Evolutionary conservation across 768 basidiomycete species (phyloP), one percentile per base, ranked within the genome.

Genomic region (Pholiota molesta): DNA sequence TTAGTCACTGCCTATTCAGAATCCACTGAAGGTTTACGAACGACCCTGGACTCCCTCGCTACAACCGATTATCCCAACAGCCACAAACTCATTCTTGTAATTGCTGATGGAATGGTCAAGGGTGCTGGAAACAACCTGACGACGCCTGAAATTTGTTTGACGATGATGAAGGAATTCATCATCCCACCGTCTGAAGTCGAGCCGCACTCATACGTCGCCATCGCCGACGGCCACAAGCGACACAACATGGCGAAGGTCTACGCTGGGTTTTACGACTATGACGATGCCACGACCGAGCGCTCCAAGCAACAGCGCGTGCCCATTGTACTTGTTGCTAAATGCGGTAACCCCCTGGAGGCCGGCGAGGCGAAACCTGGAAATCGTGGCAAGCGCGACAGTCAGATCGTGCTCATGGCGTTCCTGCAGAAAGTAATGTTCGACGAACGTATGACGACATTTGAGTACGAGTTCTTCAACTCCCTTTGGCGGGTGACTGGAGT

Each of bases 351-450:
- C 1, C 83, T 90, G 26, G 97, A 99, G 75, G 82, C 78, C n/a
- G 84, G 78, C 71, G 97, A 99, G 61, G 67, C 91, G 23, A 99
- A 99, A 75, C 96, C 97, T 0, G 97, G 97, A 62, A 99, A 99
- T 76, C 90, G 97, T 74, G 97, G 97, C 52, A 99, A 99, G 78
- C 97, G 97, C 64, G 97, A 99, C 79, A 92, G 89, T 72, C 97
- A 99, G 76, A 96, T 99, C 69, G 91, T 99, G 55, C 81, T 99
- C 63, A 99, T 99, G 97, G 84, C 85, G 19, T 99, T 99, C 83
- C 80, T 99, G 73, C 97, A 99, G 76, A 99, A 97, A 75, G 95
- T 99, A 69, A 97, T 99, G 96, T 99, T 99, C 68, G 97, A 99
- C 76, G 97, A 99, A 80, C 88, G 97, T 56, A 99, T 99, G 97